Conservation (phyloP, 176 grass and related monocot species). For the Cymbopogon citratus region DNA sequence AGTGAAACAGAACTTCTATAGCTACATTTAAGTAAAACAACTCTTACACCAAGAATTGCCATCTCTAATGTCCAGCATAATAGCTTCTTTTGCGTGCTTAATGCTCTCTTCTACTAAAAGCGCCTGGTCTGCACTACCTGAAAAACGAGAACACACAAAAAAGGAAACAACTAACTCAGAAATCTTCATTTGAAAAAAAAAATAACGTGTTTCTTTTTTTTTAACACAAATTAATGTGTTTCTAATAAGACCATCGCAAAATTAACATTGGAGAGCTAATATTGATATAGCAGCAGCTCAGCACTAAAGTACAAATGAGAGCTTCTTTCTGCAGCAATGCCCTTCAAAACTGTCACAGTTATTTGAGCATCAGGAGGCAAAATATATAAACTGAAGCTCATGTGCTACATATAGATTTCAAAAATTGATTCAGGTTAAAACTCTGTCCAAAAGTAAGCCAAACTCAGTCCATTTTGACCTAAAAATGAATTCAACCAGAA, state of each 20-base stretch:
- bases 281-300: not conserved
- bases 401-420: too few species aligned
- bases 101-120: constrained; percentile 86
- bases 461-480: too few species aligned
- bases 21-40: constrained; percentile 32
- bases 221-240: too few species aligned
- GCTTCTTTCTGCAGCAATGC: not conserved
- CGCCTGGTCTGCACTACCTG: constrained; percentile 61
- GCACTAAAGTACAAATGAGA: not conserved
- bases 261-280: not conserved
- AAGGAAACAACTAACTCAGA: not conserved
- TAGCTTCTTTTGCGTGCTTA: constrained; percentile 90
- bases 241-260: not conserved
- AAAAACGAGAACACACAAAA: not conserved
- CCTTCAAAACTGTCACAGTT: not conserved
- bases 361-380: too few species aligned
- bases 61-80: constrained; percentile 87
- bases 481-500: too few species aligned
- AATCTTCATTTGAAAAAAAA: not conserved
- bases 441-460: too few species aligned
- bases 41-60: constrained; percentile 97
- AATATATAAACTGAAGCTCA: too few species aligned
- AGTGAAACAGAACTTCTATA: not conserved
- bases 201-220: too few species aligned
- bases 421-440: too few species aligned